Evolutionary conservation across 2,329 filamentous ascomycete genomes (phyloP).

Genomic region (Pestalotiopsis fici): DNA sequence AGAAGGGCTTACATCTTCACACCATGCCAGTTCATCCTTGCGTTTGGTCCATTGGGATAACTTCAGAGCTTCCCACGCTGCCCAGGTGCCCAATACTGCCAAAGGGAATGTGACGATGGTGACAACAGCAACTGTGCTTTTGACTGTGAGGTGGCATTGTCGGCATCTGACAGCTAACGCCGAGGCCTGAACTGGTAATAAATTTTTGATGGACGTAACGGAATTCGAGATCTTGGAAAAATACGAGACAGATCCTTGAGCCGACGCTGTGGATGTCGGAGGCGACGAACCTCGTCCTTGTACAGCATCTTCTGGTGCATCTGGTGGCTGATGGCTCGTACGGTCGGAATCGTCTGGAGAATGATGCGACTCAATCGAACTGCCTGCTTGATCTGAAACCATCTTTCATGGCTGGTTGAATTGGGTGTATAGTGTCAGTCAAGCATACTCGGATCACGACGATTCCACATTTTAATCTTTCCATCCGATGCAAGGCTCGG

Average conservation of each 20-base stretch:
- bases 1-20: not conserved
- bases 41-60: not conserved
- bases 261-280: not conserved
- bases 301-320: not conserved
- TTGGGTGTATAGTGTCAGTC: too few relatives aligned
- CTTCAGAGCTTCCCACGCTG: not conserved
- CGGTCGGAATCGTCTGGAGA: not conserved
- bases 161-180: not conserved
- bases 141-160: not conserved
- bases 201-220: not conserved
- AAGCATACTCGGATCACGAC: too few relatives aligned
- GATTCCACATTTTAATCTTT: too few relatives aligned
- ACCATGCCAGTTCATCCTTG: not conserved
- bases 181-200: not conserved
- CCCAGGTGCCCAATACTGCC: not conserved
- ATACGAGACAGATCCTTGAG: not conserved
- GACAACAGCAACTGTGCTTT: not conserved
- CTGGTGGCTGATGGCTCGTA: not conserved
- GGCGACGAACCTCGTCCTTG: not conserved
- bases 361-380: not conserved
- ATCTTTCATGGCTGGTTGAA: not conserved
- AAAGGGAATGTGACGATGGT: not conserved
- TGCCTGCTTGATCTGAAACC: not conserved
- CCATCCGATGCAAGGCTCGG: too few relatives aligned
- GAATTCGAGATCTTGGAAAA: not conserved